Evolutionary conservation across 1,284 basidiomycete species (phyloP).

Genomic region (Melampsora abietis-canadensis): DNA sequence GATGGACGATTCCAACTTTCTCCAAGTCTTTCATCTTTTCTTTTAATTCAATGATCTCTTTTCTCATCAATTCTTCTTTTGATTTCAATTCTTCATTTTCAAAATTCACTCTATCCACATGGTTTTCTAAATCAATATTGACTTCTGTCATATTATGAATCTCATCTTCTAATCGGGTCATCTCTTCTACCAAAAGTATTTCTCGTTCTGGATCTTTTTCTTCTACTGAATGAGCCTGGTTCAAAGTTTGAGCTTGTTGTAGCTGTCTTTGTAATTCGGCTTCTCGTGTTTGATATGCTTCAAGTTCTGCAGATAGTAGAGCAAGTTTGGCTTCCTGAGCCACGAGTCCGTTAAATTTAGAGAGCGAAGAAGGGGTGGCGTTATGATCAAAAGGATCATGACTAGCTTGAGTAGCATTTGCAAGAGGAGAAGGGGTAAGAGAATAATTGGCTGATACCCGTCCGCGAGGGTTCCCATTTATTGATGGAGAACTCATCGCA

Average conservation of each 20-base stretch:
- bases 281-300: slow-evolving; percentile 16
- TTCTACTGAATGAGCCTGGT: neutral
- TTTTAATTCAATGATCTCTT: neutral
- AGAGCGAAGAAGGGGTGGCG: neutral
- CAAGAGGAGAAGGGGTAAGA: neutral
- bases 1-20: neutral
- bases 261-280: slow-evolving; percentile 15
- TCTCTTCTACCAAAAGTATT: slow-evolving; percentile 24
- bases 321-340: slow-evolving; percentile 21
- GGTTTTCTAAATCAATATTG: slow-evolving; percentile 37
- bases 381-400: neutral
- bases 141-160: slow-evolving; percentile 1
- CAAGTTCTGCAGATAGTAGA: neutral
- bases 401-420: neutral
- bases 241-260: neutral
- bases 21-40: neutral
- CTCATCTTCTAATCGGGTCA: slow-evolving; percentile 24
- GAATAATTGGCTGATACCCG: neutral
- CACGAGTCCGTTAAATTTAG: slow-evolving; percentile 1
- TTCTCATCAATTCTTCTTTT: slow-evolving; percentile 1
- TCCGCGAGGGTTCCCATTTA: neutral
- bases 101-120: slow-evolving; percentile 22
- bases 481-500: neutral
- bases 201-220: slow-evolving; percentile 14
- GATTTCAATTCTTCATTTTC: slow-evolving; percentile 4